Evolutionary conservation across 345 rosid species (phyloP).

Genomic region (Eucalyptus cloeziana): DNA sequence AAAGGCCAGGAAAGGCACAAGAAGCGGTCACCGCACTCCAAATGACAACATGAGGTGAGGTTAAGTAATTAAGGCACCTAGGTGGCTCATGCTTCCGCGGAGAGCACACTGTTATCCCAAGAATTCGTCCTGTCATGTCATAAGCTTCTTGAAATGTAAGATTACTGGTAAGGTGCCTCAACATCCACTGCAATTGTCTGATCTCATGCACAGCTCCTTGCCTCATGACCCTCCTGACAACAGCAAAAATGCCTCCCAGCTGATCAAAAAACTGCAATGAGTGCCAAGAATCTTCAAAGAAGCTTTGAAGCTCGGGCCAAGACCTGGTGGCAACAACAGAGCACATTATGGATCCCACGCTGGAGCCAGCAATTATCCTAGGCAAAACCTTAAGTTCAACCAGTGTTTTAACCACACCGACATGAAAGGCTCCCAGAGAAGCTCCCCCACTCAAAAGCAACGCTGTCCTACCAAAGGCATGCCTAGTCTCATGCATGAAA

Average conservation of each 20-base stretch:
- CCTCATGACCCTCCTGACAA: slow-evolving; percentile 76
- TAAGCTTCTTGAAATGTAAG: slow-evolving; percentile 98
- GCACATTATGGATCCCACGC: slow-evolving; percentile 94
- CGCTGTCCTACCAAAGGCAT: slow-evolving; percentile 96
- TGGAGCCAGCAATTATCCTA: slow-evolving; percentile 87
- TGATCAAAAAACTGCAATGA: slow-evolving; percentile 92
- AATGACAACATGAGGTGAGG: slow-evolving; percentile 96
- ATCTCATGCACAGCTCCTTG: slow-evolving; percentile 94
- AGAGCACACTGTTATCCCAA: slow-evolving; percentile 94
- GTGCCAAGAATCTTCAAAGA: slow-evolving; percentile 79
- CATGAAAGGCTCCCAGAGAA: slow-evolving; percentile 91
- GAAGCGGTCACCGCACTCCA: slow-evolving; percentile 99
- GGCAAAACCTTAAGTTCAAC: slow-evolving; percentile 91
- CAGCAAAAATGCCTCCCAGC: slow-evolving; percentile 76
- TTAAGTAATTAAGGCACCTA: slow-evolving; percentile 91
- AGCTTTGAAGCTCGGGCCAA: slow-evolving; percentile 94
- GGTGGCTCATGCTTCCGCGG: slow-evolving; percentile 99
- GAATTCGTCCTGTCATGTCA: slow-evolving; percentile 89
- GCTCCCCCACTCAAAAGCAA: slow-evolving; percentile 97
- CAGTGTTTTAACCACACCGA: slow-evolving; percentile 81
- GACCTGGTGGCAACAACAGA: slow-evolving; percentile 81
- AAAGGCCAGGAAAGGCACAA: slow-evolving; percentile 96
- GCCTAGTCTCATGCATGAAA: slow-evolving; percentile 97
- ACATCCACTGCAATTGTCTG: slow-evolving; percentile 77
- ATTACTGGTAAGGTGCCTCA: slow-evolving; percentile 79